A percentile compares a stretch with the other conserved stretches of the same genome.
phyloP scores from a whole-genome alignment of 352 stramenopile genomes.

The Phytophthora pluvialis region DNA sequence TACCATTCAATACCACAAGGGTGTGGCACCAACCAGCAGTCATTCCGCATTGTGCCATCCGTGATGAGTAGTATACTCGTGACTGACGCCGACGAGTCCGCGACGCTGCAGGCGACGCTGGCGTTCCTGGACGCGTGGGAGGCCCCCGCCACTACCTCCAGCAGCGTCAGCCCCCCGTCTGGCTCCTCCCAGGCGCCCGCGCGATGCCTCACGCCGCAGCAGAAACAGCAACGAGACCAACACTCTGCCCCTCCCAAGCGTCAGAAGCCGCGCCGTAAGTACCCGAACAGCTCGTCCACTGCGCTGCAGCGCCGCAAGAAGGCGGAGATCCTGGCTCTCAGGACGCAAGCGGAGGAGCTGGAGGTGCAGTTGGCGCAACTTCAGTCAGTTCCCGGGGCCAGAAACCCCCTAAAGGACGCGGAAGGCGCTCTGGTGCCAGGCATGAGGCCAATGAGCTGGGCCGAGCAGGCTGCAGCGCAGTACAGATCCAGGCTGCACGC shows the following conservation, averaged over 20 bases:
- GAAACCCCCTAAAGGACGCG: background rate
- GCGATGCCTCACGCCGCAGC: constrained; percentile 16
- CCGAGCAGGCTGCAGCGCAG: constrained; percentile 11
- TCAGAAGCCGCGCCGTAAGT: constrained; percentile 23
- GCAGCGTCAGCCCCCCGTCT: background rate
- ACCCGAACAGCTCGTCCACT: constrained; percentile 31
- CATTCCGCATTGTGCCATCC: constrained; percentile 3
- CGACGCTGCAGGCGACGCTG: constrained; percentile 28
- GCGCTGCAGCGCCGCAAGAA: constrained; percentile 37
- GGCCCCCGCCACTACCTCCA: background rate
- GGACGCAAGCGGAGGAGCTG: constrained; percentile 25
- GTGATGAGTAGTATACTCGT: constrained; percentile 16
- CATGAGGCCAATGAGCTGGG: constrained; percentile 7
- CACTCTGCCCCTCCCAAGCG: background rate
- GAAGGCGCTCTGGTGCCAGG: background rate
- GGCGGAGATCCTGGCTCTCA: constrained; percentile 31
- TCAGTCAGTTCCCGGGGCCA: constrained; percentile 1
- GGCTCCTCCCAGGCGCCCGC: background rate
- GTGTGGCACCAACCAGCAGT: background rate
- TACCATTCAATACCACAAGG: no score
- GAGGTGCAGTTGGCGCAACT: constrained; percentile 26
- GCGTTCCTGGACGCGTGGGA: constrained; percentile 27
- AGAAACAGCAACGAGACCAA: constrained; percentile 26
- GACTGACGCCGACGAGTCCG: constrained; percentile 19
- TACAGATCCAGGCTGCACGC: constrained; percentile 8